Conservation (phyloP, 1,139 yeast genomes). For the Kurtzmaniella quercitrusa region DNA sequence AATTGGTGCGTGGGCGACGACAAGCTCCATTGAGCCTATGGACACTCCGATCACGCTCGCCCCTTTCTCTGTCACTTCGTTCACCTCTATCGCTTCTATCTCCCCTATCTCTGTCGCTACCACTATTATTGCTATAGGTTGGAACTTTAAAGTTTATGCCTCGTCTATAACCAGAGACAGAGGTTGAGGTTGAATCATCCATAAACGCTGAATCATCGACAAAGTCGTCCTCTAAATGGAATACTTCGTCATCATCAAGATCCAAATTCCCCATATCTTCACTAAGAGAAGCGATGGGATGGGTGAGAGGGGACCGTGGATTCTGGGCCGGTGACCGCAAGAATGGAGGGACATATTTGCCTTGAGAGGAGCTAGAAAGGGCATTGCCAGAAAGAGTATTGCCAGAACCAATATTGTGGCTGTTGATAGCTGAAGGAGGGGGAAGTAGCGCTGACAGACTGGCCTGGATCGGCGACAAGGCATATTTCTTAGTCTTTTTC, state of each 20-base stretch:
- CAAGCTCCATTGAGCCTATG: background rate
- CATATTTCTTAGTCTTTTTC: slow-evolving; percentile 3
- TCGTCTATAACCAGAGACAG: background rate
- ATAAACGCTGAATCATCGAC: background rate
- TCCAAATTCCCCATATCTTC: slow-evolving; percentile 36
- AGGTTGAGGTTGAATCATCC: background rate
- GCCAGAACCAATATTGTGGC: background rate
- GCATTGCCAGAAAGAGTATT: background rate
- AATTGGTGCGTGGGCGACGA: background rate
- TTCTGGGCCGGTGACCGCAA: slow-evolving; percentile 34
- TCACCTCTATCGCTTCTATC: too few relatives aligned
- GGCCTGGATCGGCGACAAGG: slow-evolving; percentile 9
- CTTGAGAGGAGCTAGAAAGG: slow-evolving; percentile 10
- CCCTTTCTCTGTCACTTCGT: background rate
- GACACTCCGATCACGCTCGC: background rate
- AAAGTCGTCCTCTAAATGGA: slow-evolving; percentile 44
- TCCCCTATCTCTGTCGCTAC: background rate
- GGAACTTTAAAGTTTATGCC: slow-evolving; percentile 7
- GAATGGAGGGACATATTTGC: slow-evolving; percentile 44
- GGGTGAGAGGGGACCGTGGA: slow-evolving; percentile 30
- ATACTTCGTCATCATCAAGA: slow-evolving; percentile 35
- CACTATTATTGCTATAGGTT: background rate
- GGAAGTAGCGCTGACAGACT: slow-evolving; percentile 7
- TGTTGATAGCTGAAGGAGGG: slow-evolving; percentile 2
- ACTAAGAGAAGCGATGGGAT: slow-evolving; percentile 21